These are phyloP conservation scores for Tranzscheliella williamsii DNA, from an alignment of 1,284 basidiomycete species.

Conservation along the genomic window DNA sequence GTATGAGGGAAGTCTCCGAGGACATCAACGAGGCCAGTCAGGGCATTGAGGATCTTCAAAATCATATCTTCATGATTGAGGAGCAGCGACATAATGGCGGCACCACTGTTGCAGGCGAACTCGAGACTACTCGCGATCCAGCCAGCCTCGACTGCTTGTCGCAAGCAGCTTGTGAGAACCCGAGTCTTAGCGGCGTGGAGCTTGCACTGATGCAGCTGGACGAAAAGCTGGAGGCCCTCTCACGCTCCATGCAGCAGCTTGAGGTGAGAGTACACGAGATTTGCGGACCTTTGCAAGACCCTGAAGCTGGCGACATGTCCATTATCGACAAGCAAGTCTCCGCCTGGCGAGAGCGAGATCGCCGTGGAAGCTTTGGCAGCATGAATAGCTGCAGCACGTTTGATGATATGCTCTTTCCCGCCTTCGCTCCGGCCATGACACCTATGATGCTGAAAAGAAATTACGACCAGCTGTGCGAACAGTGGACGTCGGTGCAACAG, in stretches of 20 bases:
- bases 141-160: background rate
- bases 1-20: constrained; percentile 22
- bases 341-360: constrained; percentile 6
- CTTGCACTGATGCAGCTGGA: constrained; percentile 77
- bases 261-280: constrained; percentile 26
- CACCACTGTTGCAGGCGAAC: background rate
- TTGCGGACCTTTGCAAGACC: background rate
- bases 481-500: constrained; percentile 79
- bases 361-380: constrained; percentile 20
- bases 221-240: constrained; percentile 74
- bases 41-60: constrained; percentile 24
- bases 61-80: constrained; percentile 41
- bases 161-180: too few species aligned
- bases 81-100: constrained; percentile 36
- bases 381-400: constrained; percentile 28
- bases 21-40: constrained; percentile 30
- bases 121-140: constrained; percentile 1
- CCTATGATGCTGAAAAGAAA: constrained; percentile 8
- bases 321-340: constrained; percentile 31
- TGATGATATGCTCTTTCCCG: constrained; percentile 29
- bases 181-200: constrained; percentile 69
- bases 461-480: constrained; percentile 60
- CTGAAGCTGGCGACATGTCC: constrained; percentile 4
- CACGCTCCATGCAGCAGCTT: constrained; percentile 36
- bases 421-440: constrained; percentile 23